Conservation (phyloP, 352 stramenopile genomes). For the Globisporangium rhizosaccharum region DNA sequence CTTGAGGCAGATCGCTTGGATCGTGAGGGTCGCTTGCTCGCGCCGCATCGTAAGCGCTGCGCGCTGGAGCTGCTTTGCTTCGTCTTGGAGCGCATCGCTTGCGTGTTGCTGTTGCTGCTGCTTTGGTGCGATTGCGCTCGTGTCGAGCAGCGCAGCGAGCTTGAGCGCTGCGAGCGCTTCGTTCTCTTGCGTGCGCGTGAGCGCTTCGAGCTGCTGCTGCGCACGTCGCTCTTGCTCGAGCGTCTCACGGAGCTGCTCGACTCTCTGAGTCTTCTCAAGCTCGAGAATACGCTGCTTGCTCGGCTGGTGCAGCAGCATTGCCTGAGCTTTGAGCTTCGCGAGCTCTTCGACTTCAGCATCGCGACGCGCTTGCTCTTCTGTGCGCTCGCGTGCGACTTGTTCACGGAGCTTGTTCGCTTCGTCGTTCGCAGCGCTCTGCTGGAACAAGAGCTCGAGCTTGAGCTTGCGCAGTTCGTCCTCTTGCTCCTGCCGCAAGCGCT, state of each 20-base stretch:
- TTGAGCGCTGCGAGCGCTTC: conserved; percentile 53
- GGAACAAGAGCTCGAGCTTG: conserved; percentile 56
- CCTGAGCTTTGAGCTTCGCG: conserved; percentile 42
- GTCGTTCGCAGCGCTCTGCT: conserved; percentile 43
- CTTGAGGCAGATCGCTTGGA: conserved; percentile 57
- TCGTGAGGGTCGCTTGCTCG: conserved; percentile 58
- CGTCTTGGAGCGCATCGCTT: conserved; percentile 23
- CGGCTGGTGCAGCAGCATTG: conserved; percentile 48
- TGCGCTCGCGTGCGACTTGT: conserved; percentile 38
- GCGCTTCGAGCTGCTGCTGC: conserved; percentile 37
- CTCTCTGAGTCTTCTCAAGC: conserved; percentile 26
- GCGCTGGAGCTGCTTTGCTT: conserved; percentile 35
- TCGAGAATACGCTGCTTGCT: conserved; percentile 38
- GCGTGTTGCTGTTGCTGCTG: conserved; percentile 26
- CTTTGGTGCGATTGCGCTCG: conserved; percentile 18
- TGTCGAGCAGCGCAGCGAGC: conserved; percentile 40
- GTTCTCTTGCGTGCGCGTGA: conserved; percentile 52
- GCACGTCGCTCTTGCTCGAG: conserved; percentile 36
- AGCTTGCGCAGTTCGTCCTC: conserved; percentile 62
- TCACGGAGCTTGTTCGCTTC: conserved; percentile 37
- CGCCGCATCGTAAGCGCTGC: conserved; percentile 35
- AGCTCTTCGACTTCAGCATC: conserved; percentile 54
- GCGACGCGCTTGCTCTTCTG: conserved; percentile 36
- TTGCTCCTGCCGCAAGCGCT: conserved; percentile 61
- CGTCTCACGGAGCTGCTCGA: conserved; percentile 31